Base-by-base conservation (phyloP, 805 yeast genomes). In the Saccharomycopsis fibuligera region DNA sequence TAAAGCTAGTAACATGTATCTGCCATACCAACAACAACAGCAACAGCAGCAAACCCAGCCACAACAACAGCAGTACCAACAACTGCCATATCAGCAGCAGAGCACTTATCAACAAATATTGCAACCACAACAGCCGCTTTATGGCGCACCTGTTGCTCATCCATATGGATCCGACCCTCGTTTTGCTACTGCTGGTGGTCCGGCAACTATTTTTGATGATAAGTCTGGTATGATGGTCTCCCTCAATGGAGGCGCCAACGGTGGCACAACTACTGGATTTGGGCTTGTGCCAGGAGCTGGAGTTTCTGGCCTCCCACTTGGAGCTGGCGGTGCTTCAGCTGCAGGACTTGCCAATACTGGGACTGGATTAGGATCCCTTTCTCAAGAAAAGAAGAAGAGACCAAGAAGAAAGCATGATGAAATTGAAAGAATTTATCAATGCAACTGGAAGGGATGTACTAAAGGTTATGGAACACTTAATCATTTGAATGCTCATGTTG, bases 381-480 rank as follows among this genome's bases (percentile, higher is more conserved):
- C 44, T 41, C 31, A 37, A 41, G 56, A 53, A 47, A 59, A 59
- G 49, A 60, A 58, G 56, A 72, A 72, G 56, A 67, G 83, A 41
- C 78, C 76, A 16, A 67, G 83, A 51, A 66, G 81, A 44, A 73
- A 71, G 49, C 76, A 73, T 43, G 71, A 73, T 47, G 82, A 78
- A 57, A 75, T 78, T 57, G 79, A 75, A 51, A 68, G 83, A 41
- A 55, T 76, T 3, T 78, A 78, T 59, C 65, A 62, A 21, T 78
- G 83, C 59, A 74, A 67, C 45, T 70, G 58, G 54, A 61, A 63
- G 23, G 67, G 66, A 9, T 78, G 83, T 51, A 61, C 66, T 5
- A 78, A 78, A 61, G 73, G 76, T 6, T 78, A 78, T 56, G 83
- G 83, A 12, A 78, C 83, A 3, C 65, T 78, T 36, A 78, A 78